Conservation (phyloP, 495 filamentous ascomycete genomes). For the Sordaria brevicollis region DNA sequence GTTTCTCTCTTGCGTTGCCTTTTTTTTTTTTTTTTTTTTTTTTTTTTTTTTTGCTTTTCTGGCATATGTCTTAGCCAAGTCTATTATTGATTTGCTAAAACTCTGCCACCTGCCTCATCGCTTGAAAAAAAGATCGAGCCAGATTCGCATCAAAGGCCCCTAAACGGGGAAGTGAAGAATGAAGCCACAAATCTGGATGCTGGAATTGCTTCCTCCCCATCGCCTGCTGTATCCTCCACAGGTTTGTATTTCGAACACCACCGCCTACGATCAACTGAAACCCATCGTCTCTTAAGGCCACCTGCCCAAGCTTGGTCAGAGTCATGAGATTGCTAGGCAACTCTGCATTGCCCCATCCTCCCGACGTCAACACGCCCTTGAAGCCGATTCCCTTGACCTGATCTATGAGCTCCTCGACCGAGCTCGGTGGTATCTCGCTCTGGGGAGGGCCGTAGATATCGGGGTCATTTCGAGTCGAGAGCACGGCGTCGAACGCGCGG, state of each 20-base stretch:
- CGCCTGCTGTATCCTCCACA: slow-evolving; percentile 4
- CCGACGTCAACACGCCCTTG: slow-evolving; percentile 30
- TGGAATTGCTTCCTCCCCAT: neutral
- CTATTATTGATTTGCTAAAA: no score
- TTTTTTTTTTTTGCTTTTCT: neutral
- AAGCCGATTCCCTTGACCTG: slow-evolving; percentile 21
- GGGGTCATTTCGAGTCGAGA: neutral
- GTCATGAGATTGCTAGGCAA: slow-evolving; percentile 13
- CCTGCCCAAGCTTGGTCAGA: slow-evolving; percentile 17
- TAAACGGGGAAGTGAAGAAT: no score
- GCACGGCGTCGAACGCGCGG: slow-evolving; percentile 31
- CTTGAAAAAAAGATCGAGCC: no score
- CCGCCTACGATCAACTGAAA: slow-evolving; percentile 33
- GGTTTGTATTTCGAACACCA: slow-evolving; percentile 25
- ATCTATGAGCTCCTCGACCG: slow-evolving; percentile 14
- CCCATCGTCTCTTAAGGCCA: slow-evolving; percentile 1
- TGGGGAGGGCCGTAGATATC: neutral
- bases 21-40: neutral
- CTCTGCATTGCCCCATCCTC: slow-evolving; percentile 27
- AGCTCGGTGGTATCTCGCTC: neutral
- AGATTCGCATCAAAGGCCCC: no score
- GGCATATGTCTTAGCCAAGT: no score
- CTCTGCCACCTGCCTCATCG: neutral
- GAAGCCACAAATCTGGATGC: slow-evolving; percentile 16
- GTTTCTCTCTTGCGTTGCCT: neutral